These are phyloP conservation scores for Ilyonectria robusta DNA, from an alignment of 2,329 filamentous ascomycete species.

Conservation along the genomic window DNA sequence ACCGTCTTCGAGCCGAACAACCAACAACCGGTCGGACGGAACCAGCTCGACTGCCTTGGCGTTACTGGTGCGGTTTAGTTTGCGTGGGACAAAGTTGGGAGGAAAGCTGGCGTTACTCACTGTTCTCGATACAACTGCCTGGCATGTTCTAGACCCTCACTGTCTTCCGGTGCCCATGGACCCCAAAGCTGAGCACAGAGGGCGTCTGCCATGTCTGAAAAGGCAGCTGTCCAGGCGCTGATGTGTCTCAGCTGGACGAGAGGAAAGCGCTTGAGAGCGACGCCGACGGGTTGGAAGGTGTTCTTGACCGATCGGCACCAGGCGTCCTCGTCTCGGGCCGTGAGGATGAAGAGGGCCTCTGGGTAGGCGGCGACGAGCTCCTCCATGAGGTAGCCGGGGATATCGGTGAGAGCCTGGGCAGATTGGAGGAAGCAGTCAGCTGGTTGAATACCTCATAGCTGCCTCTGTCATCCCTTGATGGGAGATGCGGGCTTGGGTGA, in stretches of 20 bases:
- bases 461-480: background rate
- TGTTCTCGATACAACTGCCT: constrained; percentile 4
- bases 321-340: background rate
- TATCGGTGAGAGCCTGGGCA: constrained; percentile 18
- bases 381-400: constrained; percentile 10
- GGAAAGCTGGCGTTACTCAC: background rate
- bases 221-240: background rate
- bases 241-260: constrained; percentile 4
- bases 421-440: background rate
- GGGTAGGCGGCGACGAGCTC: constrained; percentile 17
- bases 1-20: background rate
- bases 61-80: constrained; percentile 12
- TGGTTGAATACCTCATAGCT: background rate
- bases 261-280: constrained; percentile 10
- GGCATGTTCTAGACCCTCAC: constrained; percentile 11
- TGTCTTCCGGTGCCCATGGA: constrained; percentile 3
- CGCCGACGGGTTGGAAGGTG: background rate
- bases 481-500: background rate
- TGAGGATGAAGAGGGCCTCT: constrained; percentile 15
- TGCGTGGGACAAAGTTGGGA: background rate
- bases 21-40: background rate
- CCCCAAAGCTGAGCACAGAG: constrained; percentile 4
- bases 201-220: constrained; percentile 19
- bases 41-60: constrained; percentile 2
- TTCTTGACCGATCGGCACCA: constrained; percentile 5